phyloP scores from a whole-genome alignment of 257 asterid genomes.

The Ophiorrhiza pumila region DNA sequence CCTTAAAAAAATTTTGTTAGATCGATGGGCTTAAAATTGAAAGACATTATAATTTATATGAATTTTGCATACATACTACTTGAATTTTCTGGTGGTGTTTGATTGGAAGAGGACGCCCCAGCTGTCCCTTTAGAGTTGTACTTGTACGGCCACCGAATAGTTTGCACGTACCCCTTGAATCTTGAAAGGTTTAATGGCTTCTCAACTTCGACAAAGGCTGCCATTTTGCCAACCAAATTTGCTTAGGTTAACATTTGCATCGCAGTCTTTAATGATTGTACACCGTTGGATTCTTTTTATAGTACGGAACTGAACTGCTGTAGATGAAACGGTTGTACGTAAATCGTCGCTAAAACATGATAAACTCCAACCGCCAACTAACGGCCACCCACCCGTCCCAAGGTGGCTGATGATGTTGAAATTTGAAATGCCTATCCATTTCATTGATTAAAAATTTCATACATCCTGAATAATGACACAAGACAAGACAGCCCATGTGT shows the following conservation, averaged over 20 bases:
- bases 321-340: neutral
- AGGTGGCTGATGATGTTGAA: too few relatives aligned
- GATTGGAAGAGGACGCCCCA: neutral
- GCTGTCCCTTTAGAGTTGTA: neutral
- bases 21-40: too few relatives aligned
- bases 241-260: too few relatives aligned
- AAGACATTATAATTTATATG: too few relatives aligned
- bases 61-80: too few relatives aligned
- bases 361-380: neutral
- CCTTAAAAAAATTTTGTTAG: too few relatives aligned
- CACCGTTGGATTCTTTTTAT: neutral
- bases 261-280: conserved; percentile 12
- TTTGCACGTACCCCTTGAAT: neutral
- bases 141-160: neutral
- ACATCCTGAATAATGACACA: too few relatives aligned
- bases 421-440: too few relatives aligned
- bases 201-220: neutral
- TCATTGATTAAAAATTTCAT: too few relatives aligned
- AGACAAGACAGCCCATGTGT: neutral
- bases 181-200: neutral
- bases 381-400: neutral
- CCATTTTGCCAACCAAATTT: neutral
- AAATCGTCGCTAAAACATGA: neutral
- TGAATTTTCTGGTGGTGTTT: neutral
- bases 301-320: conserved; percentile 8